Percentiles rank a stretch among this genome's conserved stretches.
phyloP scores from a whole-genome alignment of 768 basidiomycete species.

The Naganishia onofrii region DNA sequence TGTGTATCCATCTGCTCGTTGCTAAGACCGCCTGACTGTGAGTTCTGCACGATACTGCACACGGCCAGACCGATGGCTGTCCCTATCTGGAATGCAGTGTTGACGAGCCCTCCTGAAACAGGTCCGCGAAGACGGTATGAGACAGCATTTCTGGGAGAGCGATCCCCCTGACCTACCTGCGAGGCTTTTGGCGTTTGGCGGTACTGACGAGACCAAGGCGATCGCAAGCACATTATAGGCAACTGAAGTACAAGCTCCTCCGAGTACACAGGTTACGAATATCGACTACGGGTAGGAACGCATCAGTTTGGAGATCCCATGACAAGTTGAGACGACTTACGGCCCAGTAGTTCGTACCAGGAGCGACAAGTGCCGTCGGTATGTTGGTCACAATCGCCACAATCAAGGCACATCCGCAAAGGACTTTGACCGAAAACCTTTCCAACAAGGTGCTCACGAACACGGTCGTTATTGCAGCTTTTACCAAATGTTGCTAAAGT shows the following conservation, averaged over 20 bases:
- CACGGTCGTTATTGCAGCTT: background rate
- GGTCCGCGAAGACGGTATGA: background rate
- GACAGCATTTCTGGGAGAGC: too few species aligned
- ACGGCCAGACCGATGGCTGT: background rate
- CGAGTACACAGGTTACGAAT: background rate
- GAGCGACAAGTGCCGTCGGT: background rate
- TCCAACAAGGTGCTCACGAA: constrained; percentile 5
- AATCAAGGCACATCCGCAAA: constrained; percentile 1
- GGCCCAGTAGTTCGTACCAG: background rate
- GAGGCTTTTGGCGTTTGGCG: background rate
- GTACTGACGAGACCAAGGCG: constrained; percentile 1
- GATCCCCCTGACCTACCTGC: background rate
- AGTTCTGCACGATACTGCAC: constrained; percentile 2
- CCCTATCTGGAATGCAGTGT: background rate
- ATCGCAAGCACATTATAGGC: background rate
- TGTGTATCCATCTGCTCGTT: background rate
- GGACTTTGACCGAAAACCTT: background rate
- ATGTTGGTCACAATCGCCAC: background rate
- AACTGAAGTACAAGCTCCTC: constrained; percentile 1
- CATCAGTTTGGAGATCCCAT: background rate
- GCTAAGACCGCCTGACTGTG: background rate
- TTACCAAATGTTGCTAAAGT: background rate
- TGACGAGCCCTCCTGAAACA: constrained; percentile 1
- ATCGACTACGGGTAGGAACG: background rate
- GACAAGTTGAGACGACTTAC: background rate